A percentile compares a stretch with the other conserved stretches of the same genome.
Evolutionary conservation across 768 basidiomycete genomes (phyloP).

Genomic region (Boletus reticuloceps): DNA sequence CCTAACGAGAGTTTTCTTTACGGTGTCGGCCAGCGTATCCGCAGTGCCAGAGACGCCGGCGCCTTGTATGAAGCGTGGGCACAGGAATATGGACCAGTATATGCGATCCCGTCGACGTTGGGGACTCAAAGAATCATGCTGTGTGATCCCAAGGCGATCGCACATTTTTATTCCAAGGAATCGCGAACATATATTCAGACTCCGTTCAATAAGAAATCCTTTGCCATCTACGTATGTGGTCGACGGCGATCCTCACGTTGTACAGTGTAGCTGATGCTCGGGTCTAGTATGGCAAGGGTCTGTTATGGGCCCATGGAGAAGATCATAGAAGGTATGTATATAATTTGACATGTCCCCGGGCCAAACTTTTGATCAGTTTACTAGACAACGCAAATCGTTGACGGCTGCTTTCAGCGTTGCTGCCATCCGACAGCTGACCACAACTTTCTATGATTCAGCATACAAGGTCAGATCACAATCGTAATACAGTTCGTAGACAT

Average conservation of each 20-base stretch:
- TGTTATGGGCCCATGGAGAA: conserved; percentile 37
- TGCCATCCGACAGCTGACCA: conserved; percentile 35
- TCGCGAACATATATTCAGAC: conserved; percentile 41
- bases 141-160: conserved; percentile 41
- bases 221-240: conserved; percentile 22
- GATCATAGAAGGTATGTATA: conserved; percentile 38
- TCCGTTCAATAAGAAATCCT: conserved; percentile 29
- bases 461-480: conserved; percentile 5
- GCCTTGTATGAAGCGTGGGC: conserved; percentile 24
- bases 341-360: neutral
- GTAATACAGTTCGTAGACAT: too few species aligned
- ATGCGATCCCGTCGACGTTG: conserved; percentile 14
- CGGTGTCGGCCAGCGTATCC: conserved; percentile 10
- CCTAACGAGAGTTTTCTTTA: conserved; percentile 15
- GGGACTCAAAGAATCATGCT: conserved; percentile 13
- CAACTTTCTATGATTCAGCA: conserved; percentile 40
- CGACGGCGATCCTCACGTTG: too few species aligned
- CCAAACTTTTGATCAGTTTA: neutral
- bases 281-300: conserved; percentile 24
- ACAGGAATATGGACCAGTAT: conserved; percentile 16
- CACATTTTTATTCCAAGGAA: conserved; percentile 15
- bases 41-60: neutral
- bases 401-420: conserved; percentile 38
- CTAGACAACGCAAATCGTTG: conserved; percentile 37
- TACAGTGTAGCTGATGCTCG: neutral